Conservation (phyloP, 1,284 basidiomycete species). For the Austroboletus novae-zelandiae region DNA sequence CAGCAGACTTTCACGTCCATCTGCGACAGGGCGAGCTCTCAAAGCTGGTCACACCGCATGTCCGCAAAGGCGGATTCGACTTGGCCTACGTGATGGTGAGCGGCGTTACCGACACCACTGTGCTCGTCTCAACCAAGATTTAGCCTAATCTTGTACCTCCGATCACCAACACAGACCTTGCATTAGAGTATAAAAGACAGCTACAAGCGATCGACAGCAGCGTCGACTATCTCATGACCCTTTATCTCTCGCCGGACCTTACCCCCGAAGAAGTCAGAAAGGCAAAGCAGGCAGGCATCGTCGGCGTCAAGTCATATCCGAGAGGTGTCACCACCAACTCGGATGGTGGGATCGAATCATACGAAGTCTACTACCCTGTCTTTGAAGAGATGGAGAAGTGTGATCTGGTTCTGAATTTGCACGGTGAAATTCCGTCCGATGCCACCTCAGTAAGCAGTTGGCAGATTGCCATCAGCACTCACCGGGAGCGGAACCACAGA, state of each 20-base stretch:
- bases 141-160: conserved; percentile 96
- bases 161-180: conserved; percentile 82
- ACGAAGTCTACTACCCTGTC: conserved; percentile 91
- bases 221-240: conserved; percentile 91
- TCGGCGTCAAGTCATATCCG: conserved; percentile 97
- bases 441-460: conserved; percentile 57
- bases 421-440: conserved; percentile 97
- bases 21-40: conserved; percentile 87
- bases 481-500: conserved; percentile 42
- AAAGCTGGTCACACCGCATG: conserved; percentile 87
- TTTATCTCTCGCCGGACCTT: conserved; percentile 90
- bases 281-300: conserved; percentile 83
- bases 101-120: conserved; percentile 1
- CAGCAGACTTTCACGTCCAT: conserved; percentile 97
- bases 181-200: conserved; percentile 76
- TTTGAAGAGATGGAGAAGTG: conserved; percentile 95
- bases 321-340: conserved; percentile 98
- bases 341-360: conserved; percentile 95
- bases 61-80: conserved; percentile 84
- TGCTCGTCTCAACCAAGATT: conserved; percentile 14
- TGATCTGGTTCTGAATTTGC: conserved; percentile 93
- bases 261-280: conserved; percentile 90
- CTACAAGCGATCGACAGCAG: conserved; percentile 76
- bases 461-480: conserved; percentile 1
- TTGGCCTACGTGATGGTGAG: conserved; percentile 96